These are phyloP conservation scores for Urtica urens DNA, from an alignment of 306 rosid species.

Conservation along the genomic window DNA sequence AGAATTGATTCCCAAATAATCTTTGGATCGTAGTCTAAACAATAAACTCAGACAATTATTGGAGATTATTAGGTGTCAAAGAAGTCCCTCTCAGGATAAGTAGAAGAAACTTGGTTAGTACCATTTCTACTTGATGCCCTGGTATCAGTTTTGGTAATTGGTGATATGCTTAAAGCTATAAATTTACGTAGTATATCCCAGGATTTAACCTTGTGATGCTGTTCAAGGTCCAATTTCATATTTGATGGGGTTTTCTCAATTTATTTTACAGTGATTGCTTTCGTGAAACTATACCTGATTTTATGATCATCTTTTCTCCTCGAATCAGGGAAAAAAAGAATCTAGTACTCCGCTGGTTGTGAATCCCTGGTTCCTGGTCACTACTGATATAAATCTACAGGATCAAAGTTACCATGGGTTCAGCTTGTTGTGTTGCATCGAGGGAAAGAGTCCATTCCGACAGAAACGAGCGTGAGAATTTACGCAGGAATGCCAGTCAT, in stretches of 20 bases:
- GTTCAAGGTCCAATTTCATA: neutral
- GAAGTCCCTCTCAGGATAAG: no score
- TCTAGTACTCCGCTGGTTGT: neutral
- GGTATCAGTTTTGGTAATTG: no score
- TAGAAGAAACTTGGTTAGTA: no score
- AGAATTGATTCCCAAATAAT: no score
- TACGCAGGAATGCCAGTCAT: slow-evolving; percentile 28
- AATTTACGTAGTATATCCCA: neutral
- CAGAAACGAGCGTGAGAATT: slow-evolving; percentile 28
- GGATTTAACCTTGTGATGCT: slow-evolving; percentile 3
- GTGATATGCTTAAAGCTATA: neutral
- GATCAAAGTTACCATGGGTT: slow-evolving; percentile 16
- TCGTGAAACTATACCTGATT: neutral
- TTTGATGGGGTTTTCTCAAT: neutral
- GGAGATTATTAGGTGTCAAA: no score
- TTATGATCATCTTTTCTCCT: neutral
- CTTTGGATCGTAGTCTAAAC: no score
- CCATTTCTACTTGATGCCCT: no score
- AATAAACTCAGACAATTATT: no score
- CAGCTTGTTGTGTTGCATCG: slow-evolving; percentile 22
- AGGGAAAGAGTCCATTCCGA: slow-evolving; percentile 7
- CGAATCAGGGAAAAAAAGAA: slow-evolving; percentile 8
- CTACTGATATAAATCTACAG: neutral
- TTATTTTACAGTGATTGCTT: neutral
- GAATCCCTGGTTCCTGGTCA: neutral